Percentiles rank a stretch among this genome's conserved stretches.
Conservation (phyloP, 1,284 basidiomycete genomes). For the Entoloma clypeatum region DNA sequence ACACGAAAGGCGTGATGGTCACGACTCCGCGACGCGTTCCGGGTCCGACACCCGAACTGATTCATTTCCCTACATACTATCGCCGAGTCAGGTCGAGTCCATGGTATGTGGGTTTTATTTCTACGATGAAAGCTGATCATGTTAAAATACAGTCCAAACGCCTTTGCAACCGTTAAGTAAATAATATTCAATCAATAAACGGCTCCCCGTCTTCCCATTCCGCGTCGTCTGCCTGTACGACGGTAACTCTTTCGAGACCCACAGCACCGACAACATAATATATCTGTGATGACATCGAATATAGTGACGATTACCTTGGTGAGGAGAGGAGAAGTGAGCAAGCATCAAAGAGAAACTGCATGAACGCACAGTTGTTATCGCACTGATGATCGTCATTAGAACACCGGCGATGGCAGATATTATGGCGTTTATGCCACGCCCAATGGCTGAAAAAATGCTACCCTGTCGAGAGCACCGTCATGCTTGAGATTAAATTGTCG, state of each 20-base stretch:
- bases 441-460: constrained; percentile 64
- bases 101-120: no score
- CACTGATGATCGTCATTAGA: constrained; percentile 54
- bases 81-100: no score
- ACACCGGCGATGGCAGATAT: constrained; percentile 55
- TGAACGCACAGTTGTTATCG: constrained; percentile 48
- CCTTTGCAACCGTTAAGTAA: no score
- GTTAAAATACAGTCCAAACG: no score
- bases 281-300: constrained; percentile 55
- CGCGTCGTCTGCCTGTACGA: constrained; percentile 28
- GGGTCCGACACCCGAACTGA: no score
- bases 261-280: constrained; percentile 58
- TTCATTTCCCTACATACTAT: no score
- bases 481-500: no score
- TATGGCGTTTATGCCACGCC: constrained; percentile 49
- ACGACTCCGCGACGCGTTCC: no score
- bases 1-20: no score
- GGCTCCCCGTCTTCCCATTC: constrained; percentile 1
- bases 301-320: constrained; percentile 57
- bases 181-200: no score
- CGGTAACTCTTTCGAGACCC: constrained; percentile 37
- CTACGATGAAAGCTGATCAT: no score
- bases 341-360: constrained; percentile 1
- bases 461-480: no score
- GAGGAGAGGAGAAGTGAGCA: not conserved